These are phyloP conservation scores for Pelagophyceae sp. DNA, from an alignment of 352 stramenopile genomes.

Conservation along the genomic window DNA sequence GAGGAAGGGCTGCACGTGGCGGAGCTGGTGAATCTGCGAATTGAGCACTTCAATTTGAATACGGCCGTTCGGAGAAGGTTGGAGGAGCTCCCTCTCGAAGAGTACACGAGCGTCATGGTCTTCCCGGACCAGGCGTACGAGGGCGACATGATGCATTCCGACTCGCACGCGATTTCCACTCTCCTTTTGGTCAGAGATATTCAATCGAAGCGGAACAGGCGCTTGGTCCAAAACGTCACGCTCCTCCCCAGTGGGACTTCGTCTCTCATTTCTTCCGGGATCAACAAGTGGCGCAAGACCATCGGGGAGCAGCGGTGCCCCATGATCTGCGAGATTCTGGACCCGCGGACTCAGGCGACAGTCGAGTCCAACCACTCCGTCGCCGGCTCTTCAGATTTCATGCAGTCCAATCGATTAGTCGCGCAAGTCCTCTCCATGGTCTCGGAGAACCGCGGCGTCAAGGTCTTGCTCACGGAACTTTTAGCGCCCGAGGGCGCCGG, in stretches of 20 bases:
- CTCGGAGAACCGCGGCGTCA: slow-evolving; percentile 59
- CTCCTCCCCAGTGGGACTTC: too few relatives aligned
- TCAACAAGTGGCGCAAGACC: neutral
- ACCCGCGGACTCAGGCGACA: slow-evolving; percentile 59
- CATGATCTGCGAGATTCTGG: slow-evolving; percentile 63
- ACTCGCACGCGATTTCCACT: slow-evolving; percentile 61
- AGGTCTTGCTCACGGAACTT: slow-evolving; percentile 60
- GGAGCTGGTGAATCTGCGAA: slow-evolving; percentile 45
- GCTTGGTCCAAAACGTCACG: neutral
- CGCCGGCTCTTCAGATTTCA: slow-evolving; percentile 59
- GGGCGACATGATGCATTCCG: slow-evolving; percentile 63
- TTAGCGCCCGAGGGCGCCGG: slow-evolving; percentile 49
- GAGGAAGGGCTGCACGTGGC: slow-evolving; percentile 51
- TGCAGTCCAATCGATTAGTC: slow-evolving; percentile 65
- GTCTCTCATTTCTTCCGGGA: neutral
- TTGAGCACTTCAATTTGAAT: slow-evolving; percentile 59
- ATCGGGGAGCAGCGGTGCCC: neutral
- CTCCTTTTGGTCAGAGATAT: slow-evolving; percentile 62
- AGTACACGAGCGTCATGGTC: slow-evolving; percentile 63
- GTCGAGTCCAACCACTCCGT: slow-evolving; percentile 46
- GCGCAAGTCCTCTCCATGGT: slow-evolving; percentile 70
- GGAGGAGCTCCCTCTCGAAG: slow-evolving; percentile 44
- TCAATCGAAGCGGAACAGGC: slow-evolving; percentile 30
- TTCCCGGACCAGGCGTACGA: slow-evolving; percentile 57
- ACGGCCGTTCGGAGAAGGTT: slow-evolving; percentile 58